These are phyloP conservation scores for Aspergillus mulundensis DNA, from an alignment of 495 filamentous ascomycete genomes.

Conservation along the genomic window DNA sequence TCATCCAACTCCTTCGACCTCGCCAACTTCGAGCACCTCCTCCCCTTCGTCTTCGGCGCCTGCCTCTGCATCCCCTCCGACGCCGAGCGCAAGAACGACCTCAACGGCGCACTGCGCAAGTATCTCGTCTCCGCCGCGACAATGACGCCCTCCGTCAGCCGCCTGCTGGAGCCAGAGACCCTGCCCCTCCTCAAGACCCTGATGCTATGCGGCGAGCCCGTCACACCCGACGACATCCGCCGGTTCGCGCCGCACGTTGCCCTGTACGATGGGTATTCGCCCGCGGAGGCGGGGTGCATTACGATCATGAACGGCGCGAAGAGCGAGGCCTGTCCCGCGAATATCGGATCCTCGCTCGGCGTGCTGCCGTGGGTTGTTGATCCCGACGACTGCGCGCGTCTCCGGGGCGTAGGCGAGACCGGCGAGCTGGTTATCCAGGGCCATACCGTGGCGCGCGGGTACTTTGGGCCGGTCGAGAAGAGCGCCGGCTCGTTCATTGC, in stretches of 20 bases:
- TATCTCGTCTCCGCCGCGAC: background rate
- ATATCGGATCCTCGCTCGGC: constrained; percentile 14
- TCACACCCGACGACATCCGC: background rate
- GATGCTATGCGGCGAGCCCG: background rate
- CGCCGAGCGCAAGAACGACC: constrained; percentile 31
- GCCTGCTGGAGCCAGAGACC: constrained; percentile 15
- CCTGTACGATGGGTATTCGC: background rate
- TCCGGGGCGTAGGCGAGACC: constrained; percentile 36
- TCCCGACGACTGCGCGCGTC: constrained; percentile 23
- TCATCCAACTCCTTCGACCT: constrained; percentile 31
- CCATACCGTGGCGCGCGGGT: constrained; percentile 37
- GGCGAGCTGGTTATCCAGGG: constrained; percentile 47
- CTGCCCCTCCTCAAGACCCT: constrained; percentile 17
- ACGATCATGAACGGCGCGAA: background rate
- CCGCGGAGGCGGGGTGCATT: background rate
- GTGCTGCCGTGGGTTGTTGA: constrained; percentile 42
- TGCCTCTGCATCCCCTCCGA: constrained; percentile 32
- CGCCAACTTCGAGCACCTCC: constrained; percentile 21
- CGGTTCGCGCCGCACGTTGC: constrained; percentile 1
- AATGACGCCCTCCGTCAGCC: constrained; percentile 26
- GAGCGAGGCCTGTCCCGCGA: background rate
- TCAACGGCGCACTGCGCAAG: constrained; percentile 24
- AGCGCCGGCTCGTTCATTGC: constrained; percentile 32
- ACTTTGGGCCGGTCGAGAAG: constrained; percentile 32
- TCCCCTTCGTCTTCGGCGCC: constrained; percentile 26